phyloP scores from a whole-genome alignment of 495 filamentous ascomycete genomes.

The Penicillium ucsense region DNA sequence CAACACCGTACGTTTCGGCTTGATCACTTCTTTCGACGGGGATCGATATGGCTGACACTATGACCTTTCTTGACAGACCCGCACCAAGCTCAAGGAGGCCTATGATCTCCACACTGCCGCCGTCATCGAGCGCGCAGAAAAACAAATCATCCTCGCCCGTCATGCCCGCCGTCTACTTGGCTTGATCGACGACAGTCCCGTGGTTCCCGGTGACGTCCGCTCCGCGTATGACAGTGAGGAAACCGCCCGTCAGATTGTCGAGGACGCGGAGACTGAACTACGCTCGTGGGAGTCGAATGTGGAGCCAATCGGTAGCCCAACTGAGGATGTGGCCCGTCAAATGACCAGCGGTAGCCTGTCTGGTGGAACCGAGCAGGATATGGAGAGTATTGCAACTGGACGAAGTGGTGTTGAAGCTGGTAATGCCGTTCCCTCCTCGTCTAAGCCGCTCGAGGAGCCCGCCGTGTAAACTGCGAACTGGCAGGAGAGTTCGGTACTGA shows the following conservation, averaged over 20 bases:
- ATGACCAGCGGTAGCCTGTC: not conserved
- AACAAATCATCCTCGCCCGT: slow-evolving; percentile 84
- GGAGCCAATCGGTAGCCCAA: slow-evolving; percentile 8
- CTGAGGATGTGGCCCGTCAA: not conserved
- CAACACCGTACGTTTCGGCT: slow-evolving; percentile 55
- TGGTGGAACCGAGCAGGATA: not conserved
- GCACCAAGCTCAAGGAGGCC: slow-evolving; percentile 88
- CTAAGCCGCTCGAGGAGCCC: slow-evolving; percentile 6
- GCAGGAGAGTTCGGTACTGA: too few species aligned
- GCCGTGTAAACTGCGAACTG: not conserved
- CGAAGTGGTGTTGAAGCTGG: not conserved
- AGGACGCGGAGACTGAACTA: slow-evolving; percentile 85
- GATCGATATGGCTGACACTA: too few species aligned
- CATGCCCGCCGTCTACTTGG: slow-evolving; percentile 79
- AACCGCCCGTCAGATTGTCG: slow-evolving; percentile 72
- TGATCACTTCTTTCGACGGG: too few species aligned
- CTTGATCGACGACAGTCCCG: slow-evolving; percentile 82
- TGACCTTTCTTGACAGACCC: slow-evolving; percentile 46
- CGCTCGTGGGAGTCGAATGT: slow-evolving; percentile 50
- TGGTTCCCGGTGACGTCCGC: slow-evolving; percentile 75
- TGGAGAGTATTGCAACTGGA: slow-evolving; percentile 1
- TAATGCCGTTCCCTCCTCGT: slow-evolving; percentile 5
- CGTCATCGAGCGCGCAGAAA: slow-evolving; percentile 89
- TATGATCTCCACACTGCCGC: slow-evolving; percentile 79
- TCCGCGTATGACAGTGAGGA: slow-evolving; percentile 51